phyloP scores from a whole-genome alignment of 176 grass and related monocot species.

The sorghum (Sorghum bicolor) region DNA sequence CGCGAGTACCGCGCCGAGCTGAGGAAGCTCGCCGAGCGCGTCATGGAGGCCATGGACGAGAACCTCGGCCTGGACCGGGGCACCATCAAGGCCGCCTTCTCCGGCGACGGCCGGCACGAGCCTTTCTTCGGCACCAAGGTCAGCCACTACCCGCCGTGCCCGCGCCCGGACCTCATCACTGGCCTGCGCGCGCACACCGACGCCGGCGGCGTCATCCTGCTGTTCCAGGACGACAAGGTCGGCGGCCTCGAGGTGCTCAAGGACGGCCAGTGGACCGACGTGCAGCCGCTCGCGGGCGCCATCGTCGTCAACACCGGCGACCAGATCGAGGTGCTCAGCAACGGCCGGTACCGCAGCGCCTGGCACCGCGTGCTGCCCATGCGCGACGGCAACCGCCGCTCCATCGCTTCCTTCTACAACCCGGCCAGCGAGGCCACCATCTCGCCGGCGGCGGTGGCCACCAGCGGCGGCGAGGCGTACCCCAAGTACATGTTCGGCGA shows the following conservation, averaged over 20 bases:
- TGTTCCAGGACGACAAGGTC: constrained; percentile 63
- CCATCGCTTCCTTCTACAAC: constrained; percentile 68
- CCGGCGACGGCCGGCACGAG: constrained; percentile 8
- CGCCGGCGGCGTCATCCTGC: constrained; percentile 63
- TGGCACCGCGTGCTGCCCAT: constrained; percentile 70
- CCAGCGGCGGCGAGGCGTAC: not conserved
- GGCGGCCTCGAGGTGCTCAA: constrained; percentile 66
- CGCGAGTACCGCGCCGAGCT: constrained; percentile 55
- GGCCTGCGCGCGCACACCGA: constrained; percentile 71
- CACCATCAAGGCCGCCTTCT: constrained; percentile 41
- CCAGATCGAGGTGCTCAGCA: constrained; percentile 71
- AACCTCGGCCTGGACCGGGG: constrained; percentile 47
- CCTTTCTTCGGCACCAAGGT: constrained; percentile 71
- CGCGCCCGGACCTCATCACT: constrained; percentile 50
- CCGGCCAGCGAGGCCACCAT: constrained; percentile 37
- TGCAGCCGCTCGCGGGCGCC: constrained; percentile 49
- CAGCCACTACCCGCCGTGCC: constrained; percentile 83
- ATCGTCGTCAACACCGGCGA: constrained; percentile 73
- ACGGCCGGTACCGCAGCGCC: constrained; percentile 56
- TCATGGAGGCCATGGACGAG: constrained; percentile 63
- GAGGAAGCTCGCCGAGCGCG: constrained; percentile 24
- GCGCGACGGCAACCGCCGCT: constrained; percentile 57
- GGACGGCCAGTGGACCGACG: constrained; percentile 56
- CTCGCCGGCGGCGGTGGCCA: constrained; percentile 16
- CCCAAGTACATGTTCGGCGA: constrained; percentile 46